Percentiles rank a stretch among this genome's conserved stretches.
phyloP scores from a whole-genome alignment of 2,329 filamentous ascomycete species.

The Aspergillus pseudoterreus region DNA sequence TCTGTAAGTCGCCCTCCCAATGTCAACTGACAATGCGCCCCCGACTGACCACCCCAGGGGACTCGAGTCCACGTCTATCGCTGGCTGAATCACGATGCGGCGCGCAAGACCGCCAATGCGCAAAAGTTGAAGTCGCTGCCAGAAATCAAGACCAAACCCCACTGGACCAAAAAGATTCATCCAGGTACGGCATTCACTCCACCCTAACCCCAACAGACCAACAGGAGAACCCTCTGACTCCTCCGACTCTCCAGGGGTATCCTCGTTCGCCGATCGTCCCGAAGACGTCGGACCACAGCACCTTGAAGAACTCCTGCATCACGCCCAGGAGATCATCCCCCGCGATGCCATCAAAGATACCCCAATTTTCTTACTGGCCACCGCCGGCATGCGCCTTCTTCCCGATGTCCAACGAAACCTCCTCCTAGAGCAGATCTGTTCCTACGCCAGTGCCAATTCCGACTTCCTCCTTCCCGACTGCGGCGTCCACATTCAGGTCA shows the following conservation, averaged over 20 bases:
- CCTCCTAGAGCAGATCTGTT: constrained; percentile 74
- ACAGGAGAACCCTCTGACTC: too few relatives aligned
- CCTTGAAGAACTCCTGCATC: constrained; percentile 72
- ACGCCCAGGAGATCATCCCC: constrained; percentile 77
- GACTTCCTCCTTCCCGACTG: constrained; percentile 88
- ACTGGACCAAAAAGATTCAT: constrained; percentile 90
- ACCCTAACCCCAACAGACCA: too few relatives aligned
- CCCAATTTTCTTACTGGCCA: constrained; percentile 91
- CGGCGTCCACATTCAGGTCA: constrained; percentile 83
- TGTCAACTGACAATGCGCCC: neutral
- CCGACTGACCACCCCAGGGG: constrained; percentile 48
- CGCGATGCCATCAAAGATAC: constrained; percentile 73
- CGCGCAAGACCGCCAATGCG: constrained; percentile 57
- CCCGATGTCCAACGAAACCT: constrained; percentile 67
- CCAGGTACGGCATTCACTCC: constrained; percentile 56
- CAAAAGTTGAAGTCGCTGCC: constrained; percentile 68
- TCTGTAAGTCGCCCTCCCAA: constrained; percentile 53
- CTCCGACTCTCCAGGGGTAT: constrained; percentile 61
- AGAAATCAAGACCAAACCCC: constrained; percentile 74
- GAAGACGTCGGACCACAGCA: constrained; percentile 77
- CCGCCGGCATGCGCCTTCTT: constrained; percentile 88
- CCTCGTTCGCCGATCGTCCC: constrained; percentile 77
- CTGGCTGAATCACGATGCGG: constrained; percentile 75
- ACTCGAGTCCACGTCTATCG: constrained; percentile 92
- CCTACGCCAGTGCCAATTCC: constrained; percentile 72